These are phyloP conservation scores for Neonectria punicea DNA, from an alignment of 2,329 filamentous ascomycete species.

Conservation along the genomic window DNA sequence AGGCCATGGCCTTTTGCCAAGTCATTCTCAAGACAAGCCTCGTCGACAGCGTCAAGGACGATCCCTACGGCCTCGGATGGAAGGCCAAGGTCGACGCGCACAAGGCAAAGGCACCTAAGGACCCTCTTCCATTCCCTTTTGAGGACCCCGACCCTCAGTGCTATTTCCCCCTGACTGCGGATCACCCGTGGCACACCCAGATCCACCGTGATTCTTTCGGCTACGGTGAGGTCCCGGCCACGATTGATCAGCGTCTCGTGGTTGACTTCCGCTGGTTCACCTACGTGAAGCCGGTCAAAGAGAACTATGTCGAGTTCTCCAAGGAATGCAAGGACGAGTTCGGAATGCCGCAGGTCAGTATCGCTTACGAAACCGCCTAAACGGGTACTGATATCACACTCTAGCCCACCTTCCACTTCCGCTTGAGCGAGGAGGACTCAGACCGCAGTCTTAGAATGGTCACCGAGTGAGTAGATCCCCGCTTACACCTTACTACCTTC, in stretches of 20 bases:
- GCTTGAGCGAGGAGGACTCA: neutral
- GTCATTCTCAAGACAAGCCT: neutral
- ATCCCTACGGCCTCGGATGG: neutral
- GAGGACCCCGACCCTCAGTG: slow-evolving; percentile 15
- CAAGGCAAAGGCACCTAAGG: neutral
- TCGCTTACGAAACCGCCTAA: neutral
- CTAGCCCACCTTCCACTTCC: slow-evolving; percentile 15
- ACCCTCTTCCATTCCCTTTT: slow-evolving; percentile 14
- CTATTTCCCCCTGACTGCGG: slow-evolving; percentile 4
- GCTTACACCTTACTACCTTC: neutral
- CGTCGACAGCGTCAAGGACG: neutral
- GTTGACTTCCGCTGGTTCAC: slow-evolving; percentile 16
- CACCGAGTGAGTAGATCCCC: slow-evolving; percentile 1
- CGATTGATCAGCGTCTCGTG: slow-evolving; percentile 7
- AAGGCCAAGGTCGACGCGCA: neutral
- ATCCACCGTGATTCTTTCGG: slow-evolving; percentile 16
- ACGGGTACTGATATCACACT: neutral
- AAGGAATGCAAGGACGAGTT: neutral
- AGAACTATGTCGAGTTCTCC: neutral
- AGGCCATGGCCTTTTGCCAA: slow-evolving; percentile 16
- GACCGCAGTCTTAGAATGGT: slow-evolving; percentile 1
- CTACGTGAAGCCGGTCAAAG: neutral
- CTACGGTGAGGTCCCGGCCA: slow-evolving; percentile 8
- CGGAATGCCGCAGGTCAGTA: slow-evolving; percentile 12
- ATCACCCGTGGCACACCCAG: slow-evolving; percentile 11